phyloP scores from a whole-genome alignment of 495 filamentous ascomycete species.

The Aspergillus hancockii region DNA sequence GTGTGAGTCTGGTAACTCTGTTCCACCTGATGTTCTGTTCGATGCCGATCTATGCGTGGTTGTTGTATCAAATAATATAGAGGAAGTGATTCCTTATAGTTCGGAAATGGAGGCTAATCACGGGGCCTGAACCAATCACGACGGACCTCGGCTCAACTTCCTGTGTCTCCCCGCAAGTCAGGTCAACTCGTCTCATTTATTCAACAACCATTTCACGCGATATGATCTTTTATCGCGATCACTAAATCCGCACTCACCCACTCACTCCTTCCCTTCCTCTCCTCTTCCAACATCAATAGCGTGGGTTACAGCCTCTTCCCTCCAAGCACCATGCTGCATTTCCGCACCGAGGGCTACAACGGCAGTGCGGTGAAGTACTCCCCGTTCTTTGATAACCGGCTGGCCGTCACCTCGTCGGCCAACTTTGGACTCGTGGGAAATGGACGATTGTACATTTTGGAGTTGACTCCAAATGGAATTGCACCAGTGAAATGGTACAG shows the following conservation, averaged over 20 bases:
- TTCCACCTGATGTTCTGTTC: too few species aligned
- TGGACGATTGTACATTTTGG: conserved; percentile 80
- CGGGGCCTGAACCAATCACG: not conserved
- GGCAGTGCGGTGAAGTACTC: conserved; percentile 96
- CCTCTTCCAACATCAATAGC: not conserved
- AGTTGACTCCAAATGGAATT: conserved; percentile 78
- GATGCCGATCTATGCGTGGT: too few species aligned
- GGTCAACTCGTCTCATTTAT: not conserved
- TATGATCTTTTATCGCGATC: not conserved
- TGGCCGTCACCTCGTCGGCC: conserved; percentile 81
- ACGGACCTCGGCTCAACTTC: not conserved
- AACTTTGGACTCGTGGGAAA: conserved; percentile 98
- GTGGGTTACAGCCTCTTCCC: not conserved
- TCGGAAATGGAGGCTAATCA: not conserved
- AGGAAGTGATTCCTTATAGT: not conserved
- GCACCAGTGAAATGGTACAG: conserved; percentile 71
- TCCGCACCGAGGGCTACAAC: conserved; percentile 88
- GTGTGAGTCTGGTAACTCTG: too few species aligned
- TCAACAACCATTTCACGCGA: not conserved
- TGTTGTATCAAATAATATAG: too few species aligned
- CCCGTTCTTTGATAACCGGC: conserved; percentile 91
- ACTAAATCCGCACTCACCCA: not conserved
- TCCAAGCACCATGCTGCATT: conserved; percentile 82
- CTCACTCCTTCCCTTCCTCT: conserved; percentile 1
- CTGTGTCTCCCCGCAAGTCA: not conserved